Conservation (phyloP, 2,329 filamentous ascomycete species). For the Fusarium clavum region DNA sequence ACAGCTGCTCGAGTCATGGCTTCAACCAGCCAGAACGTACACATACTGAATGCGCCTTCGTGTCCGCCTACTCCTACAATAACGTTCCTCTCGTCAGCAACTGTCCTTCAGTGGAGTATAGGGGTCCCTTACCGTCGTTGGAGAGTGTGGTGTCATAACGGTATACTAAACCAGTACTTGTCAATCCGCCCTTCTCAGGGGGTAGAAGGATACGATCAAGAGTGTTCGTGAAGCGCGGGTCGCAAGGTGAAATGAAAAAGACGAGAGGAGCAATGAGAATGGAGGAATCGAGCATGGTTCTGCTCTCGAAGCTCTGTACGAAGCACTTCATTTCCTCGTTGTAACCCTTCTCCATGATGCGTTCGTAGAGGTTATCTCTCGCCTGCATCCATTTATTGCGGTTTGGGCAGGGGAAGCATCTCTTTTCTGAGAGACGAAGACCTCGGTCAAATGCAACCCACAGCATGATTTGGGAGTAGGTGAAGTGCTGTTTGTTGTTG, state of each 20-base stretch:
- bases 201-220: conserved; percentile 77
- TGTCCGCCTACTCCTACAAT: conserved; percentile 74
- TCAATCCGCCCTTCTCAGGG: conserved; percentile 80
- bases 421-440: conserved; percentile 78
- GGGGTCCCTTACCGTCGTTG: conserved; percentile 69
- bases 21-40: conserved; percentile 86
- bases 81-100: conserved; percentile 12
- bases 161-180: conserved; percentile 79
- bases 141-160: conserved; percentile 77
- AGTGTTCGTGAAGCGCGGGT: conserved; percentile 79
- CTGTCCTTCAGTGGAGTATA: neutral
- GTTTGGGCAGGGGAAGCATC: conserved; percentile 80
- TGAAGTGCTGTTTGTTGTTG: conserved; percentile 79
- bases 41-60: conserved; percentile 84
- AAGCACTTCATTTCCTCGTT: conserved; percentile 77
- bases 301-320: conserved; percentile 80
- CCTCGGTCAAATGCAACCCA: conserved; percentile 85
- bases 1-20: conserved; percentile 76
- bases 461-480: conserved; percentile 85
- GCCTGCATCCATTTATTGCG: conserved; percentile 73
- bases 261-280: conserved; percentile 82
- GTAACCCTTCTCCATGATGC: conserved; percentile 82
- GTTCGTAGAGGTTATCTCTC: conserved; percentile 76
- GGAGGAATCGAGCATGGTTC: conserved; percentile 76
- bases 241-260: conserved; percentile 82